Percentiles rank a stretch among this genome's conserved stretches.
These are phyloP conservation scores for Gypsophila paniculata DNA, from an alignment of 179 eudicot species.

Conservation along the genomic window DNA sequence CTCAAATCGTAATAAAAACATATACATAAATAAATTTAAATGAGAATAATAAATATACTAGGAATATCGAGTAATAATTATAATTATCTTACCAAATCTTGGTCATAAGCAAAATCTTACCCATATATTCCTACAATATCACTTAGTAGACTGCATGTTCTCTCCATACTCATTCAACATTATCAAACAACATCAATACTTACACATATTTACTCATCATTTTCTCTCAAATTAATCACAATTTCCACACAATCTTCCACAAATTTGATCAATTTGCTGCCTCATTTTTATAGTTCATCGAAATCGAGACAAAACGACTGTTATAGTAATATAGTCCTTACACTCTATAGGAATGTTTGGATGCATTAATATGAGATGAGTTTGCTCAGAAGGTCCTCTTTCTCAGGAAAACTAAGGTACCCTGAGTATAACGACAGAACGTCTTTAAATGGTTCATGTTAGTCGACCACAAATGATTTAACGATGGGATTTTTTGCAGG, in stretches of 20 bases:
- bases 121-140: constrained; percentile 12
- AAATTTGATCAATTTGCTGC: constrained; percentile 24
- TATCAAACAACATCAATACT: background rate
- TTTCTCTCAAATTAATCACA: constrained; percentile 13
- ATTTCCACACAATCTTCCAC: constrained; percentile 15
- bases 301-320: background rate
- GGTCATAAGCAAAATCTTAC: constrained; percentile 14
- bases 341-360: constrained; percentile 2
- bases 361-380: constrained; percentile 16
- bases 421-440: background rate
- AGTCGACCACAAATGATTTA: background rate
- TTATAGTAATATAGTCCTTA: background rate
- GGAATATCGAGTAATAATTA: too few relatives aligned
- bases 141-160: constrained; percentile 24
- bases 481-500: constrained; percentile 26
- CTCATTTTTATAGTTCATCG: constrained; percentile 3
- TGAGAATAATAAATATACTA: background rate
- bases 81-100: constrained; percentile 11
- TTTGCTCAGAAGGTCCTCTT: constrained; percentile 26
- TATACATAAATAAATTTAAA: background rate
- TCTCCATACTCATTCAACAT: constrained; percentile 26
- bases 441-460: background rate
- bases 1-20: too few relatives aligned
- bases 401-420: constrained; percentile 38
- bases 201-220: background rate